Base-by-base conservation (phyloP, 2,329 filamentous ascomycete genomes). In the Acrocalymma vagum region DNA sequence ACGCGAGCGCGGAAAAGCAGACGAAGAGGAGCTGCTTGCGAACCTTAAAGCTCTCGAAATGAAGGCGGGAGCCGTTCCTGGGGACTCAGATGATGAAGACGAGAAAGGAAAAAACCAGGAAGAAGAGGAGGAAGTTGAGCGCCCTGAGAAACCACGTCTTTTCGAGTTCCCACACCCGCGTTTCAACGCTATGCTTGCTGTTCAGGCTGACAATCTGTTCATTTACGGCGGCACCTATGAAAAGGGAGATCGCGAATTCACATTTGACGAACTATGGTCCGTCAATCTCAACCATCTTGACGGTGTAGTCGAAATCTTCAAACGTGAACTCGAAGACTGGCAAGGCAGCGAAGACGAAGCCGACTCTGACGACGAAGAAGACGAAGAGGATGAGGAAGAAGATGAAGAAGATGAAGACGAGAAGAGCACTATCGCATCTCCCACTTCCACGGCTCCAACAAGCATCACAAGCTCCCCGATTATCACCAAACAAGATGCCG, bases 211-310 rank as follows among this genome's bases (percentile, higher is more conserved):
- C 66, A 84, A 89, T 7, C 78, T 97, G 1, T 99, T 93, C 72
- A 90, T 97, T 38, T 97, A 95, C 62, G 92, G 94, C 20, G 94
- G 94, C 13, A 99, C 93, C 0, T 96, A 88, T 60, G 94, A 99
- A 65, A 94, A 95, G 65, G 93, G 90, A 13, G 94, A 99, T 60
- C 82, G 90, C 15, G 94, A 99, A 69, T 96, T 88, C 61, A 97
- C 92, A 0, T 96, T 97, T 69, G 92, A 96, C 57, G 94, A 99
- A 60, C 78, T 99, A 70, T 95, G 95, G 72, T 86, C 90, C 2
- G 85, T 97, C 45, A 91, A 99, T 61, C 78, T 99, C n/a, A 92
- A 87, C 45, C 96, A 96, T 70, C 79, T 99, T 46, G 91, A 97
- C 56, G 94, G 94, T 3, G 93, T 94, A 52, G 93, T 91, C 66